These are phyloP conservation scores for Allium cepa DNA, from an alignment of 106 monocot species.

Conservation along the genomic window DNA sequence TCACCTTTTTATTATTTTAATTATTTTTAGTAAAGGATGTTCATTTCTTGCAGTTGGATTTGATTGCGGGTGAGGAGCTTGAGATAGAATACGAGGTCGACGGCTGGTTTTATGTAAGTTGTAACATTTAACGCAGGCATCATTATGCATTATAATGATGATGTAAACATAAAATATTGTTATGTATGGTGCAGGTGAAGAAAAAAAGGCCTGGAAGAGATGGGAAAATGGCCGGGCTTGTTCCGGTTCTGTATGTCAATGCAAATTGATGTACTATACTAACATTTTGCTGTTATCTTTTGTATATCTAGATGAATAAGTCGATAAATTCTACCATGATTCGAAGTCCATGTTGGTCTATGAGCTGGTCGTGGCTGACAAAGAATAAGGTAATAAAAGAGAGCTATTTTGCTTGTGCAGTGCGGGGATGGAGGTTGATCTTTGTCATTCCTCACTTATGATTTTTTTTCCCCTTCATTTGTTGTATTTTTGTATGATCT, in stretches of 20 bases:
- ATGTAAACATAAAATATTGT: background rate
- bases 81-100: constrained; percentile 98
- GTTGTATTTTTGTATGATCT: too few relatives aligned
- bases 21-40: background rate
- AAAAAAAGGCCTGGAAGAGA: constrained; percentile 92
- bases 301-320: background rate
- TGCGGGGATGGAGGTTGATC: too few relatives aligned
- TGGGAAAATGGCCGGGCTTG: constrained; percentile 84
- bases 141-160: background rate
- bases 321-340: too few relatives aligned
- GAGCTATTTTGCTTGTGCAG: too few relatives aligned
- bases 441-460: too few relatives aligned
- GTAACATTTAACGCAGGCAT: background rate
- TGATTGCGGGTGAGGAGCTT: constrained; percentile 84
- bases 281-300: background rate
- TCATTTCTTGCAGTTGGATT: constrained; percentile 53
- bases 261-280: constrained; percentile 15
- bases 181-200: constrained; percentile 63
- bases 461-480: too few relatives aligned
- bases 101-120: constrained; percentile 98
- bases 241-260: constrained; percentile 93
- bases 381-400: too few relatives aligned
- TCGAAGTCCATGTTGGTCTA: too few relatives aligned
- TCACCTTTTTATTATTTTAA: too few relatives aligned
- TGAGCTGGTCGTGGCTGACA: too few relatives aligned